Conservation (phyloP, 768 basidiomycete species). For the Russula sp. region DNA sequence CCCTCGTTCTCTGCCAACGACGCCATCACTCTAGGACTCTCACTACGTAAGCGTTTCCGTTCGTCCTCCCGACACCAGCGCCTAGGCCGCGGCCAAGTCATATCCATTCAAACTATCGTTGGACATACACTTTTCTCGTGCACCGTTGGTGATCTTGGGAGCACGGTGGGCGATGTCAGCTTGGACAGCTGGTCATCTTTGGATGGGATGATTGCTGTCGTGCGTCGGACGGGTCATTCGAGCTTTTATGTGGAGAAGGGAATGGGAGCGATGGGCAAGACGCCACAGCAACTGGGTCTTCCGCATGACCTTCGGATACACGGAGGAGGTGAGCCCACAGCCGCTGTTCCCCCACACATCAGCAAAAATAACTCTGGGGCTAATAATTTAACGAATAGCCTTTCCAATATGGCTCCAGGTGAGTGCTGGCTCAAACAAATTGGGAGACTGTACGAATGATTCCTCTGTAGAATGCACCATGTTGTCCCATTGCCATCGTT, state of each 20-base stretch:
- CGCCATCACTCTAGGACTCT: constrained; percentile 76
- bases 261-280: constrained; percentile 80
- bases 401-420: constrained; percentile 87
- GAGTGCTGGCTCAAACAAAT: constrained; percentile 25
- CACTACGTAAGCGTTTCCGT: constrained; percentile 80
- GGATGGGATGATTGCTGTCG: constrained; percentile 77
- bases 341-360: background rate
- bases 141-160: constrained; percentile 78
- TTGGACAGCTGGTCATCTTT: constrained; percentile 76
- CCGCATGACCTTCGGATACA: constrained; percentile 61
- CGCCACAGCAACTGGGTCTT: constrained; percentile 66
- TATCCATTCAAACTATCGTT: constrained; percentile 74
- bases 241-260: constrained; percentile 86
- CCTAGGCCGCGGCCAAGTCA: constrained; percentile 70
- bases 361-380: background rate
- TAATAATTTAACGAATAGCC: constrained; percentile 43
- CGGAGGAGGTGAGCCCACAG: constrained; percentile 65
- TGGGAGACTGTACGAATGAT: constrained; percentile 6
- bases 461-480: constrained; percentile 62
- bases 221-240: constrained; percentile 77
- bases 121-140: constrained; percentile 80
- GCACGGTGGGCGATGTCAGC: constrained; percentile 66
- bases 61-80: constrained; percentile 64
- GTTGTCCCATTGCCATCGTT: constrained; percentile 75
- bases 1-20: constrained; percentile 71